Base-by-base conservation (phyloP, 129 eudicot species). In the Flaveria robusta region DNA sequence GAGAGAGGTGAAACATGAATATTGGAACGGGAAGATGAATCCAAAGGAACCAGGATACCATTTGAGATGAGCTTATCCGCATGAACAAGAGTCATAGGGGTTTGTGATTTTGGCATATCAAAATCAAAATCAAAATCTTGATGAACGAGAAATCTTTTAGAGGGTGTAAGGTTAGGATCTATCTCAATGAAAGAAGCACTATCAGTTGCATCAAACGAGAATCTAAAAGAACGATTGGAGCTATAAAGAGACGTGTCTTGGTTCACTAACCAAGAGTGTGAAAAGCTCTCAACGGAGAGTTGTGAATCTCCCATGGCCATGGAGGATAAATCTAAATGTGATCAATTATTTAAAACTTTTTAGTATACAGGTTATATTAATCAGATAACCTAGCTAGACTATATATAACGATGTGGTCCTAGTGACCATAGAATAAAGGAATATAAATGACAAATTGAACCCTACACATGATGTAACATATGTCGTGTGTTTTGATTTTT, bases 121-220 rank as follows among this genome's bases (percentile, higher is more conserved):
- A 90, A 90, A 37, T 85, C 81, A 41, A 90, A 90, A 37, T 79
- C 74, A 37, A 85, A 83, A 67, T 89, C 96, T 7, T 77, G 83
- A 2, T 83, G 74, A 42, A 82, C 69, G 24, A 83, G 78, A 76
- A 93, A 93, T 19, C 98, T 85, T 77, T 82, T 86, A 7, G 98
- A 93, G 20, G 97, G 87, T 2, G 98, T 89, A 51, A 88, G 78
- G 47, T 83, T 85, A 1, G 97, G 97, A 56, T 93, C 98, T 91
- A 93, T 93, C 74, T 93, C 98, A 16, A 93, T 93, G 91, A 93
- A 93, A 43, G 87, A 88, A 58, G 90, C 78, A 42, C 81, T 82
- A 56, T 92, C 92, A 16, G 87, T 23, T 27, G 75, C 82, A 80
- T 90, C 90, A 70, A 90, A 71, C 8, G 90, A 87, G 67, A 74